Percentiles rank a stretch among this genome's conserved stretches.
These are phyloP conservation scores for Suhomyces bolitotheri DNA, from an alignment of 1,139 yeast genomes.

Conservation along the genomic window DNA sequence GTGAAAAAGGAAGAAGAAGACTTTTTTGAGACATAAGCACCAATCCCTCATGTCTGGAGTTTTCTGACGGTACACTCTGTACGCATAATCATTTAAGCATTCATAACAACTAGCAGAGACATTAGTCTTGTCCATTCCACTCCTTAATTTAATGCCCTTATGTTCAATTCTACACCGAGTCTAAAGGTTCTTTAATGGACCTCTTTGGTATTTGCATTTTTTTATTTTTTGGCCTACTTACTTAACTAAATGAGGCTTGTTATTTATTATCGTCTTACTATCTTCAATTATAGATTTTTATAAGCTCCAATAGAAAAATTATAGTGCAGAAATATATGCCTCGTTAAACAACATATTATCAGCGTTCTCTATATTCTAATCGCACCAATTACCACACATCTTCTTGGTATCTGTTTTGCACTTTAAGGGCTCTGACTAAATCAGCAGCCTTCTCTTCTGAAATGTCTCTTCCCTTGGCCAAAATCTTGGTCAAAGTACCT, in stretches of 20 bases:
- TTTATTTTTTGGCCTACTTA: slow-evolving; percentile 1
- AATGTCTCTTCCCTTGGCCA: slow-evolving; percentile 59
- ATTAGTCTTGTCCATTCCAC: not conserved
- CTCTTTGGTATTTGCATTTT: slow-evolving; percentile 3
- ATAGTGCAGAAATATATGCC: too few relatives aligned
- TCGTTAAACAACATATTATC: too few relatives aligned
- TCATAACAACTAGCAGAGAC: not conserved
- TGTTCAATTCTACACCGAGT: slow-evolving; percentile 5
- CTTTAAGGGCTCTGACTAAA: slow-evolving; percentile 74
- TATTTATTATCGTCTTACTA: slow-evolving; percentile 3
- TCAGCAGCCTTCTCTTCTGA: slow-evolving; percentile 71
- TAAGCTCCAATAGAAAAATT: too few relatives aligned
- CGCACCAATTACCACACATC: slow-evolving; percentile 93
- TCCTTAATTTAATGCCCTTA: slow-evolving; percentile 1
- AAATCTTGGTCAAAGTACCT: slow-evolving; percentile 61
- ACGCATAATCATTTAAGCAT: not conserved
- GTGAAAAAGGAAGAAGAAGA: slow-evolving; percentile 10
- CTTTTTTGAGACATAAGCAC: slow-evolving; percentile 7
- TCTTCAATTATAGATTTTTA: slow-evolving; percentile 7
- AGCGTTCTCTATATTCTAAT: too few relatives aligned
- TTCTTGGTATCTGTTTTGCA: slow-evolving; percentile 90
- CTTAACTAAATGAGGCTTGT: not conserved
- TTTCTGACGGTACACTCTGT: too few relatives aligned
- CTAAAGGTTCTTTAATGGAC: slow-evolving; percentile 4
- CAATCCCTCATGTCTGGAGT: too few relatives aligned